Evolutionary conservation across 495 filamentous ascomycete species (phyloP), one percentile per base, ranked within the genome.

Genomic region (Immersiella caudata): DNA sequence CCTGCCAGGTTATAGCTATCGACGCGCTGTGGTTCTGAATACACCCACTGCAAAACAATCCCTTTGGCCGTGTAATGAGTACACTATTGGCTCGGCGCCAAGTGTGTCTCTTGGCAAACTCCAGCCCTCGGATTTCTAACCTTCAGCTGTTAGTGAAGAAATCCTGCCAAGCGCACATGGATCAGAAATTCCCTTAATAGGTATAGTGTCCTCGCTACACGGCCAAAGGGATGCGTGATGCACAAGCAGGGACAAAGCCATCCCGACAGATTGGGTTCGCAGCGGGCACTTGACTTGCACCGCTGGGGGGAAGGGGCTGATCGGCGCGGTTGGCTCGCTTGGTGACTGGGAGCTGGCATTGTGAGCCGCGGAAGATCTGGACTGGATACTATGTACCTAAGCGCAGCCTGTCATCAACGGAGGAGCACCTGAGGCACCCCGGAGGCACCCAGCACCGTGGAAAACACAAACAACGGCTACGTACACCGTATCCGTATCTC

Each of bases 181-280:
- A n/a, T n/a, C n/a, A n/a, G n/a, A n/a, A n/a, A n/a, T n/a, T n/a
- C n/a, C n/a, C n/a, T n/a, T n/a, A n/a, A n/a, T n/a, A n/a, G n/a
- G n/a, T n/a, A n/a, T n/a, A n/a, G n/a, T n/a, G n/a, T n/a, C n/a
- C n/a, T n/a, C n/a, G n/a, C n/a, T n/a, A n/a, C n/a, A n/a, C n/a
- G n/a, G n/a, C n/a, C n/a, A n/a, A n/a, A n/a, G n/a, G n/a, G n/a
- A n/a, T 55, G 29, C 6, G 52, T 22, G 20, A 60, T n/a, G 46
- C 46, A 64, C 62, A 26, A 24, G n/a, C 29, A 33, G 29, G 29
- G 29, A 59, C 6, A 21, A 27, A 50, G 21, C 51, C 60, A 55
- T 64, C 62, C 65, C 68, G 68, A 70, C 57, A 68, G 35, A 65
- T 29, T 67, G 64, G 65, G 36, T 60, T 64, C 36, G 64, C 24